phyloP scores from a whole-genome alignment of 768 basidiomycete species.

The Cyclocybe cylindracea region DNA sequence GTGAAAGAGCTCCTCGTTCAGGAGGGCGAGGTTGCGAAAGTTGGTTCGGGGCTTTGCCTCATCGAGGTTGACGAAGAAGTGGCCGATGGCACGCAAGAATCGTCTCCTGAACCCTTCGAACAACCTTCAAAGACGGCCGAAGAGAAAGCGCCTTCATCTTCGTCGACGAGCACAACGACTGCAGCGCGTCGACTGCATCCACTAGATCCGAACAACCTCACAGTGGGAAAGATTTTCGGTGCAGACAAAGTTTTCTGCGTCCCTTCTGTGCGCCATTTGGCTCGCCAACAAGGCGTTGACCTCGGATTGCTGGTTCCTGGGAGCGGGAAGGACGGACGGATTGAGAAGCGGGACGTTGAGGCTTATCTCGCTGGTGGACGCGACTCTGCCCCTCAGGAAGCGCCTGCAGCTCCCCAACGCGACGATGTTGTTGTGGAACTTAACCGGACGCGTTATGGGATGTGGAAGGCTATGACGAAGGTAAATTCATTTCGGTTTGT shows the following conservation, averaged over 20 bases:
- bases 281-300: conserved; percentile 65
- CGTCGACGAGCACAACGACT: conserved; percentile 8
- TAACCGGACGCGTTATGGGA: conserved; percentile 74
- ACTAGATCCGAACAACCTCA: conserved; percentile 56
- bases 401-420: conserved; percentile 10
- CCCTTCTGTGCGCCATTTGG: conserved; percentile 79
- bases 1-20: conserved; percentile 72
- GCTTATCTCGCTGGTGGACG: conserved; percentile 43
- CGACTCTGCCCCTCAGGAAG: conserved; percentile 11
- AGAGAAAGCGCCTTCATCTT: conserved; percentile 1
- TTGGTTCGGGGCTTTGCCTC: conserved; percentile 73
- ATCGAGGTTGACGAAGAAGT: conserved; percentile 78
- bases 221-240: conserved; percentile 3
- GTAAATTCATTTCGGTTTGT: conserved; percentile 31
- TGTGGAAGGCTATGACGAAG: conserved; percentile 92
- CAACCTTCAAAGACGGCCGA: background rate
- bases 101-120: conserved; percentile 15
- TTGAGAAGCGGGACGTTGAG: conserved; percentile 77
- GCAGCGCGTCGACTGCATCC: conserved; percentile 45
- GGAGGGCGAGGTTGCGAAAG: conserved; percentile 84
- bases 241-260: conserved; percentile 56
- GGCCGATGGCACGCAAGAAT: conserved; percentile 16
- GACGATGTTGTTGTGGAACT: conserved; percentile 67
- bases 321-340: conserved; percentile 71
- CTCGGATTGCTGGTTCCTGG: conserved; percentile 59